These are phyloP conservation scores for Dactylellina parvicollis DNA, from an alignment of 2,329 filamentous ascomycete species.

Conservation along the genomic window DNA sequence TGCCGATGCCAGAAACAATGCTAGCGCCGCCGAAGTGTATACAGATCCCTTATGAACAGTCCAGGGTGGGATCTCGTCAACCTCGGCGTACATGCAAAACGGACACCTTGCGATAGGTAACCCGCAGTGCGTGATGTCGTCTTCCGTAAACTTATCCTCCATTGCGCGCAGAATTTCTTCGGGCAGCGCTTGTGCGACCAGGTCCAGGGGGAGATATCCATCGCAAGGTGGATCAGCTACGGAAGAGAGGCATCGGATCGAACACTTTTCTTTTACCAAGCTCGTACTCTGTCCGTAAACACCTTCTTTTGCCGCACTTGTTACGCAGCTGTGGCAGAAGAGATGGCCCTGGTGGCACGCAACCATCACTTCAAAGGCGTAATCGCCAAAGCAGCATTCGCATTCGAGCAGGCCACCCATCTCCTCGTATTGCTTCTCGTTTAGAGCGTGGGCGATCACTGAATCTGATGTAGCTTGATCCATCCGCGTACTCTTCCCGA, in stretches of 20 bases:
- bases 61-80: conserved; percentile 77
- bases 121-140: conserved; percentile 76
- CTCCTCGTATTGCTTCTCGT: conserved; percentile 65
- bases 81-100: conserved; percentile 90
- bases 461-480: conserved; percentile 60
- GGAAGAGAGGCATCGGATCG: conserved; percentile 83
- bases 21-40: conserved; percentile 69
- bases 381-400: conserved; percentile 78
- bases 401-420: conserved; percentile 71
- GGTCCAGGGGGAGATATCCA: conserved; percentile 75
- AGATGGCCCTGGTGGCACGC: conserved; percentile 77
- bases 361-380: conserved; percentile 77
- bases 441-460: conserved; percentile 63
- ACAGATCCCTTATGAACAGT: conserved; percentile 64
- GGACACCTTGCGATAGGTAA: conserved; percentile 84
- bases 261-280: conserved; percentile 76
- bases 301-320: conserved; percentile 82
- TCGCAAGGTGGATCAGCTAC: conserved; percentile 73
- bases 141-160: conserved; percentile 80
- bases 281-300: conserved; percentile 95
- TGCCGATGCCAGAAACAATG: conserved; percentile 63
- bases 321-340: conserved; percentile 83
- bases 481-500: conserved; percentile 60
- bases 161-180: conserved; percentile 78
- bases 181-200: conserved; percentile 77